Conservation (phyloP, 768 basidiomycete species). For the Mycena belliarum region DNA sequence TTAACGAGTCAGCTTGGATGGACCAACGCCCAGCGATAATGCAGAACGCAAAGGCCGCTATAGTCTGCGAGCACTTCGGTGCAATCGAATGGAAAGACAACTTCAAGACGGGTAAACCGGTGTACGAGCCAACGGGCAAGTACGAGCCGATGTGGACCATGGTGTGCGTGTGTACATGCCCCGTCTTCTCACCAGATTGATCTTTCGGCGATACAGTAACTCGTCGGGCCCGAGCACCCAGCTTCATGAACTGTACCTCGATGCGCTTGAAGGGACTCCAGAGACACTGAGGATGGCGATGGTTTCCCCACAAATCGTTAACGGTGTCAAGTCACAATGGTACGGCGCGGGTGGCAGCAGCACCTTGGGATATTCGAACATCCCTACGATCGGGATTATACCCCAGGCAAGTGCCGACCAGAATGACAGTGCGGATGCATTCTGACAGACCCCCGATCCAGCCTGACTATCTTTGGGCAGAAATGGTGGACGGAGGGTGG, state of each 20-base stretch:
- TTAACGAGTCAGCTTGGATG: constrained; percentile 34
- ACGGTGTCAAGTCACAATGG: not conserved
- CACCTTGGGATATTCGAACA: constrained; percentile 25
- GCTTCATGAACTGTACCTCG: constrained; percentile 27
- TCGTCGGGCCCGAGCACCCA: constrained; percentile 24
- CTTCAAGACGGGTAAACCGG: constrained; percentile 24
- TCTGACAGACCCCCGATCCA: too few species aligned
- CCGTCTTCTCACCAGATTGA: too few species aligned
- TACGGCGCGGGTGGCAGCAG: constrained; percentile 33
- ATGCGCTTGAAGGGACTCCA: constrained; percentile 29
- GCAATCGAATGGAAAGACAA: constrained; percentile 34
- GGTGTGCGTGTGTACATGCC: constrained; percentile 30
- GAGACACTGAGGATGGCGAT: constrained; percentile 32
- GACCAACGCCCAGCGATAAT: constrained; percentile 25
- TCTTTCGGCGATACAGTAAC: constrained; percentile 19
- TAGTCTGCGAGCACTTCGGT: constrained; percentile 33
- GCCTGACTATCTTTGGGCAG: constrained; percentile 33
- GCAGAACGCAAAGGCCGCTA: constrained; percentile 28
- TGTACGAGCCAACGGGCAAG: constrained; percentile 30
- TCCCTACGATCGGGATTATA: constrained; percentile 35
- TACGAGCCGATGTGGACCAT: constrained; percentile 37
- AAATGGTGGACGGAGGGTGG: constrained; percentile 33
- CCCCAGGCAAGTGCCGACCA: too few species aligned
- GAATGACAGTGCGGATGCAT: too few species aligned
- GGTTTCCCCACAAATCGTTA: constrained; percentile 23